Conservation (phyloP, 148 eudicot genomes). For the Oxyria digyna region DNA sequence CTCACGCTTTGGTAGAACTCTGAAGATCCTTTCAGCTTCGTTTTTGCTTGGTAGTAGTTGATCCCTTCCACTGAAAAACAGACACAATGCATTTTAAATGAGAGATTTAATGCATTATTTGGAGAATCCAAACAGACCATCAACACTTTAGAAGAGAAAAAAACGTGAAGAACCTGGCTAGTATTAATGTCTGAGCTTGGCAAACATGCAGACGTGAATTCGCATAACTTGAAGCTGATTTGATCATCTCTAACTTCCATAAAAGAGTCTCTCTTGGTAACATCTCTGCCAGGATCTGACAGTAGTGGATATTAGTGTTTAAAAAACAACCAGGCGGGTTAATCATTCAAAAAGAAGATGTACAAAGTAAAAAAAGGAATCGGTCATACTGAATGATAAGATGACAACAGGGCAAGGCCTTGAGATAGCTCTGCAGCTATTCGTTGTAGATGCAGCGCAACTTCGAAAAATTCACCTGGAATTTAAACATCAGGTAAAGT, state of each 20-base stretch:
- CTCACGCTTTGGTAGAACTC: constrained; percentile 27
- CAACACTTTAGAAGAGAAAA: too few species aligned
- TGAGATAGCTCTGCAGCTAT: constrained; percentile 9
- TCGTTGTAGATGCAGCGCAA: constrained; percentile 1
- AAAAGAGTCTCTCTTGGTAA: constrained; percentile 29
- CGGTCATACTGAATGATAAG: constrained; percentile 23
- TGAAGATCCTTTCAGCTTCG: constrained; percentile 33
- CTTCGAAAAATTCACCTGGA: constrained; percentile 14
- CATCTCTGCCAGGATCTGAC: constrained; percentile 27
- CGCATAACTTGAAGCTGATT: constrained; percentile 21
- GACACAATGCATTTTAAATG: too few species aligned
- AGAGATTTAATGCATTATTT: too few species aligned
- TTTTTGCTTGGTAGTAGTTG: constrained; percentile 21
- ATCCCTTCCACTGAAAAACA: constrained; percentile 34
- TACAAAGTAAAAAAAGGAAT: neutral
- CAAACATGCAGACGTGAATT: constrained; percentile 35
- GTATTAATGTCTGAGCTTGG: constrained; percentile 28
- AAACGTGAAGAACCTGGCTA: constrained; percentile 33
- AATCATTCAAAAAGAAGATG: neutral
- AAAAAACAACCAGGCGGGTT: too few species aligned
- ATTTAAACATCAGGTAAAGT: neutral
- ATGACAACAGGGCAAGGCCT: constrained; percentile 18
- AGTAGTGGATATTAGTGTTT: constrained; percentile 14
- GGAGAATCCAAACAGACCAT: too few species aligned
- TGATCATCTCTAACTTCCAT: constrained; percentile 38